These are phyloP conservation scores for Cotoneaster glaucophyllus DNA, from an alignment of 306 rosid species.

Conservation along the genomic window DNA sequence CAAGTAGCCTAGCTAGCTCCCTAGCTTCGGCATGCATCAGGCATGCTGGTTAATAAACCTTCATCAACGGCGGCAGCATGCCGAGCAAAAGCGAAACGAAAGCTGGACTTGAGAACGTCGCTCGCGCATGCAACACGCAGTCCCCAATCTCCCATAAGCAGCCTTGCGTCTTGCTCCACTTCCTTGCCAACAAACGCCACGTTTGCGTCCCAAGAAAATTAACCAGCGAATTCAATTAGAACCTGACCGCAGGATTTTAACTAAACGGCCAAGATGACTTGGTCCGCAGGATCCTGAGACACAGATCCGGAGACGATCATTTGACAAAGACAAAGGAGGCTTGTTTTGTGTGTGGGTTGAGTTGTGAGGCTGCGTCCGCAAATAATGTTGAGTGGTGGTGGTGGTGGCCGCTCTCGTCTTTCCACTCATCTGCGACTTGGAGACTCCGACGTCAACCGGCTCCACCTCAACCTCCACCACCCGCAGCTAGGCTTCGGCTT, in stretches of 20 bases:
- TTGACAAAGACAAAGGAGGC: neutral
- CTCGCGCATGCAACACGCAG: too few species aligned
- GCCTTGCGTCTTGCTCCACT: neutral
- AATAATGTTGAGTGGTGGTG: constrained; percentile 19
- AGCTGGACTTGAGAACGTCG: neutral
- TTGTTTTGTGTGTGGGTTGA: neutral
- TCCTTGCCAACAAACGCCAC: neutral
- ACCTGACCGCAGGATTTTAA: too few species aligned
- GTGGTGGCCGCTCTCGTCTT: constrained; percentile 34
- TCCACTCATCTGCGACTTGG: constrained; percentile 48
- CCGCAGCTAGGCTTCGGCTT: constrained; percentile 12
- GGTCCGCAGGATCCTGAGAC: too few species aligned
- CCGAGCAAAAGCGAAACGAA: neutral
- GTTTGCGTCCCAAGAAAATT: neutral
- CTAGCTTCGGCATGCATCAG: too few species aligned
- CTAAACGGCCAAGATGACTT: too few species aligned
- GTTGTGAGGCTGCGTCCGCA: neutral
- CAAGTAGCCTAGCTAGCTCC: too few species aligned
- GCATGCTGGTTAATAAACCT: too few species aligned
- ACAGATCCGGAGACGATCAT: too few species aligned
- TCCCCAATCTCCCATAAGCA: neutral
- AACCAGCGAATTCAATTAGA: neutral
- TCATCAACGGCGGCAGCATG: neutral
- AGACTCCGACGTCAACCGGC: constrained; percentile 36
- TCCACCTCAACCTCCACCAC: neutral